Conservation (phyloP, 177 flowering plant genomes). For the Tripterygium wilfordii region DNA sequence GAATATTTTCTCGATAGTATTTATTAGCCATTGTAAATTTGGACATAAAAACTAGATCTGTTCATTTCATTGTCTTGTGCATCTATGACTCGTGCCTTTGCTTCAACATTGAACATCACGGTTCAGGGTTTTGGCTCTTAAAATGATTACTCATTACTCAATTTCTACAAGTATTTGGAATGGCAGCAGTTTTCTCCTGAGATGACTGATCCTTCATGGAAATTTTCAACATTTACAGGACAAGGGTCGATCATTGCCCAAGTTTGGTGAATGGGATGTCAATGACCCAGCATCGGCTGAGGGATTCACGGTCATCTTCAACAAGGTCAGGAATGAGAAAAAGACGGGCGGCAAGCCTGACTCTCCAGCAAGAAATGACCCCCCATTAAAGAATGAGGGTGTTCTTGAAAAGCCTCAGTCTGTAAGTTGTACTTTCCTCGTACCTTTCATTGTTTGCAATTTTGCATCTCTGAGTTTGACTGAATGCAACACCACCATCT, state of each 20-base stretch:
- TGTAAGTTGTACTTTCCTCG: slow-evolving; percentile 30
- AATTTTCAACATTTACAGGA: too few relatives aligned
- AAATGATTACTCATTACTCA: too few relatives aligned
- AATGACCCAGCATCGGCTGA: slow-evolving; percentile 96
- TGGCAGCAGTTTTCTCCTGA: too few relatives aligned
- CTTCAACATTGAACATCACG: too few relatives aligned
- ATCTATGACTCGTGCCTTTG: too few relatives aligned
- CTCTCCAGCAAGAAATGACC: slow-evolving; percentile 33
- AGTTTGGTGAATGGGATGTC: slow-evolving; percentile 98
- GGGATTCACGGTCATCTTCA: slow-evolving; percentile 91
- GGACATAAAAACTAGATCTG: too few relatives aligned
- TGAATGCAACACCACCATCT: not conserved
- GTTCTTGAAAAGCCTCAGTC: slow-evolving; percentile 48
- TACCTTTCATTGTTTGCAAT: not conserved
- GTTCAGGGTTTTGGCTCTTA: too few relatives aligned
- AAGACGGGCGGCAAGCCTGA: slow-evolving; percentile 65
- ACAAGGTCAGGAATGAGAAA: slow-evolving; percentile 92
- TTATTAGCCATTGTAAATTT: too few relatives aligned
- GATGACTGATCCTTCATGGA: too few relatives aligned
- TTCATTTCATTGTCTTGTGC: too few relatives aligned
- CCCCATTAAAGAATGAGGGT: slow-evolving; percentile 18
- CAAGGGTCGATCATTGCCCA: slow-evolving; percentile 83
- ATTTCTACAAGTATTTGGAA: too few relatives aligned
- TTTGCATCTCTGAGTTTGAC: not conserved
- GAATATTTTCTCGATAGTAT: too few relatives aligned